Evolutionary conservation across 345 rosid species (phyloP), one percentile per base, ranked within the genome.

Genomic region (Salix suchowensis): DNA sequence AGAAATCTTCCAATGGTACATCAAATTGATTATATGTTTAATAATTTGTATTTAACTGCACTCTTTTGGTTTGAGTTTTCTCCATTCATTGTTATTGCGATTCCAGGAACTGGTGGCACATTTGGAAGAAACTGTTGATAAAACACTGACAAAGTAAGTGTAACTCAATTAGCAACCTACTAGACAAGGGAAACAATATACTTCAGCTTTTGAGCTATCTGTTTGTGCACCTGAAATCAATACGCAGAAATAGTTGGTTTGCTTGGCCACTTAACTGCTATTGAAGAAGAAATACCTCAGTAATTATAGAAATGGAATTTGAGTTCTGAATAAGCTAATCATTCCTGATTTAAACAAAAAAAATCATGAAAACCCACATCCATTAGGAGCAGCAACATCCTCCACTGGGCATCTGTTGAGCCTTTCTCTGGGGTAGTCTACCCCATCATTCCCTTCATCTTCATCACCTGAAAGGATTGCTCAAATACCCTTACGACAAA

Each of bases 401-500:
- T 87, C 87, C 66, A 75, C 74, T 68, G 69, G 28, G 73, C 46
- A 50, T 74, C 77, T 77, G 60, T 64, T 73, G 58, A 65, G 68
- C 70, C 73, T 81, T 78, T 80, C 83, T 74, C 68, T 79, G 70
- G 79, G 78, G 74, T 73, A 23, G 64, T 74, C 91, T 64, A 67
- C 73, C 76, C 83, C 84, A 83, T 84, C 81, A 37, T 82, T 75
- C 44, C 83, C 73, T 70, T 91, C 96, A 76, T 76, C 88, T 88
- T 96, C 99, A 86, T 91, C 98, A 67, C 92, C 99, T 73, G 97
- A 93, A 80, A 93, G 84, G 80, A 96, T 81, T 39, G 94, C 66
- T 34, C 94, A 91, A 54, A 84, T 64, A 74, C 95, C 92, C 72
- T 96, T 96, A 62, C 90, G 95, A 67, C 89, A 85, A 85, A 72